Evolutionary conservation across 805 yeast species (phyloP), one percentile per base, ranked within the genome.

Genomic region (Ogataea angusta): DNA sequence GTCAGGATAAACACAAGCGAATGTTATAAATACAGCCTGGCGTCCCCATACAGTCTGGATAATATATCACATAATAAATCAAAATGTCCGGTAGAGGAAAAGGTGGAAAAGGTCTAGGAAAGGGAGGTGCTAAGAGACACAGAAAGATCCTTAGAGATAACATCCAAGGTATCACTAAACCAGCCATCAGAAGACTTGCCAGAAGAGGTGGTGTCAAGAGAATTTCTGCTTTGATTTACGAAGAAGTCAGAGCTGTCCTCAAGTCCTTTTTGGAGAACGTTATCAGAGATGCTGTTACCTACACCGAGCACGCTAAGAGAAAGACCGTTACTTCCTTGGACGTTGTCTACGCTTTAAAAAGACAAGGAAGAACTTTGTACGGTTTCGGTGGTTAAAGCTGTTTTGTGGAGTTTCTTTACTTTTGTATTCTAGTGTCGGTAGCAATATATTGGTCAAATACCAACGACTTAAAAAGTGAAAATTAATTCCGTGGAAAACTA

Each of bases 191-290:
- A 80, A 91, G 99, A 87, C 85, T 91, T 64, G 99, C 99, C 39
- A 91, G 99, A 84, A 89, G 99, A 87, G 99, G 99, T 78, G 99
- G 99, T 90, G 99, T 91, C 68, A 91, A 91, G 85, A 96, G 99
- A 86, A 91, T 91, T 65, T 91, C 98, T 52, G 98, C 96, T 70
- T 78, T 90, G 68, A 91, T 91, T 70, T 91, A 91, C 79, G 99
- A 91, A 76, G 97, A 91, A 78, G 96, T 93, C 66, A 89, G 99
- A 80, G 90, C 85, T 59, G 97, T 93, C 57, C 78, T 91, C 57
- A 90, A 90, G 77, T 78, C 95, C 44, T 91, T 91, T 85, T 81
- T 91, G 68, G 96, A 88, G 75, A 83, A 86, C 66, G 96, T 93
- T 59, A 91, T 91, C 75, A 88, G 97, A 80, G 98, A 93, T 63